Evolutionary conservation across 1,139 yeast genomes (phyloP).

Genomic region (Hyphopichia pseudoburtonii): DNA sequence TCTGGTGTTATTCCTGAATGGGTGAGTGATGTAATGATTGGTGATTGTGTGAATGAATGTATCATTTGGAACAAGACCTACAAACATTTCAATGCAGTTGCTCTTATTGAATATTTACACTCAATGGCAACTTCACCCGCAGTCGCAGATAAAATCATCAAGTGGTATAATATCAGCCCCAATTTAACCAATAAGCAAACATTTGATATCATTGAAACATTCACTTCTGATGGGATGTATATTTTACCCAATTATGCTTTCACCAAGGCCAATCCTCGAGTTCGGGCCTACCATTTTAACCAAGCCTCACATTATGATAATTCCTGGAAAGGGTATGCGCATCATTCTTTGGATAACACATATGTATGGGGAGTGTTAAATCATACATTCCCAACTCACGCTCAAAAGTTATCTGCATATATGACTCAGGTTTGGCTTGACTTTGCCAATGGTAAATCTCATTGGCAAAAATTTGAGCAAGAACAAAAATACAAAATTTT

Average conservation of each 20-base stretch:
- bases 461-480: conserved; percentile 8
- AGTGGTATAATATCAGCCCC: conserved; percentile 4
- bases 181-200: conserved; percentile 3
- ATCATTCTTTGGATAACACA: conserved; percentile 15
- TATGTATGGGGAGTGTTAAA: conserved; percentile 13
- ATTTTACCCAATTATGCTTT: conserved; percentile 9
- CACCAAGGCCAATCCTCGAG: conserved; percentile 6
- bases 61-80: conserved; percentile 12
- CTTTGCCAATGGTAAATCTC: conserved; percentile 13
- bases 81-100: conserved; percentile 8
- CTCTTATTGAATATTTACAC: conserved; percentile 1
- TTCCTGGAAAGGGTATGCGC: conserved; percentile 14
- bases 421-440: conserved; percentile 9
- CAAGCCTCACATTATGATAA: conserved; percentile 11
- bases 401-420: conserved; percentile 3
- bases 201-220: conserved; percentile 5
- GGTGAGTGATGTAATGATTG: conserved; percentile 10
- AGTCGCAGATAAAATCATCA: conserved; percentile 6
- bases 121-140: background rate
- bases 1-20: conserved; percentile 10
- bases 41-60: conserved; percentile 13
- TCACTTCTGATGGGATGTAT: conserved; percentile 9
- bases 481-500: conserved; percentile 10
- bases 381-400: conserved; percentile 6
- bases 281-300: conserved; percentile 8